A percentile compares a stretch with the other conserved stretches of the same genome.
These are phyloP conservation scores for Pittosporum tobira DNA, from an alignment of 129 eudicot species.

Conservation along the genomic window DNA sequence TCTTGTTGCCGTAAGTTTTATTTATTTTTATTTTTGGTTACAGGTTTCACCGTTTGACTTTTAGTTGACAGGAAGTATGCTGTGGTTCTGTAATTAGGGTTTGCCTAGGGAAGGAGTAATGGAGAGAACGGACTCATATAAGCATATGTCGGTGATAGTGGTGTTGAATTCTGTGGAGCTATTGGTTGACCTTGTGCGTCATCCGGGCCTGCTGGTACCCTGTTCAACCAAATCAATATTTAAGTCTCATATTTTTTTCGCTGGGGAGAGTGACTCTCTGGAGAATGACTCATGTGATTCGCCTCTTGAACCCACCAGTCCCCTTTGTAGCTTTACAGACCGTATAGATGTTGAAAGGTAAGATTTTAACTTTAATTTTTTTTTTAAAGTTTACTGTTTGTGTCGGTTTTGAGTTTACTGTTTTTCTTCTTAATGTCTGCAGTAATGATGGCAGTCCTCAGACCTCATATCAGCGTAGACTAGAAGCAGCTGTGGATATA, in stretches of 20 bases:
- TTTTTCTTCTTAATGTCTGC: slow-evolving; percentile 15
- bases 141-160: slow-evolving; percentile 58
- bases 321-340: slow-evolving; percentile 70
- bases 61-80: no score
- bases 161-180: slow-evolving; percentile 76
- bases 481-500: slow-evolving; percentile 61
- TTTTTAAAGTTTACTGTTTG: slow-evolving; percentile 12
- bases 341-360: slow-evolving; percentile 73
- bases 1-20: slow-evolving; percentile 56
- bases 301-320: slow-evolving; percentile 91
- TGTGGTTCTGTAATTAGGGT: slow-evolving; percentile 33
- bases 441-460: slow-evolving; percentile 77
- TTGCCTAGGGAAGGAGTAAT: slow-evolving; percentile 54
- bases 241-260: slow-evolving; percentile 83
- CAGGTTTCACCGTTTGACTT: not conserved
- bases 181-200: slow-evolving; percentile 83
- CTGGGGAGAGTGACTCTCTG: slow-evolving; percentile 94
- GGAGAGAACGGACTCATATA: slow-evolving; percentile 52
- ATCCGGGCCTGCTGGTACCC: slow-evolving; percentile 88
- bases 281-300: slow-evolving; percentile 99
- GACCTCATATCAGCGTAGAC: slow-evolving; percentile 36
- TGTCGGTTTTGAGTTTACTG: slow-evolving; percentile 15
- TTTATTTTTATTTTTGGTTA: slow-evolving; percentile 1
- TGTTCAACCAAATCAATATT: slow-evolving; percentile 73
- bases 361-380: not conserved